phyloP scores from a whole-genome alignment of 257 asterid species.

The Orobanche coerulescens region DNA sequence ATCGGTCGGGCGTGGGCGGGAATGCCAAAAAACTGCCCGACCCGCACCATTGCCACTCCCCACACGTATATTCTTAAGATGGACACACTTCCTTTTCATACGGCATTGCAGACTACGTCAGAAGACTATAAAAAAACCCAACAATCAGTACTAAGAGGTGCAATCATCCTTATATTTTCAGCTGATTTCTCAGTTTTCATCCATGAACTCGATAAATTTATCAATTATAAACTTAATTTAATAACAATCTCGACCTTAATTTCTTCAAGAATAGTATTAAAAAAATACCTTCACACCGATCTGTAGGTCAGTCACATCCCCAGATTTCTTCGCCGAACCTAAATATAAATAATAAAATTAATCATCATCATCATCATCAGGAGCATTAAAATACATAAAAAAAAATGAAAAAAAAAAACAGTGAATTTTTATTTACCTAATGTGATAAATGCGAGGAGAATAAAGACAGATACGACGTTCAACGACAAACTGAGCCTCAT shows the following conservation, averaged over 20 bases:
- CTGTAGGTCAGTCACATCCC: constrained; percentile 84
- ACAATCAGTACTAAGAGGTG: not conserved
- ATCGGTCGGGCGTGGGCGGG: too few species aligned
- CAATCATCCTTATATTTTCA: not conserved
- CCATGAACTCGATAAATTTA: not conserved
- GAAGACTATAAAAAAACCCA: not conserved
- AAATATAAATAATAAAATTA: not conserved
- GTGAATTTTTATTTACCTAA: constrained; percentile 35
- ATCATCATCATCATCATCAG: too few species aligned
- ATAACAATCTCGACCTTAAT: too few species aligned
- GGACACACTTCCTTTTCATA: not conserved
- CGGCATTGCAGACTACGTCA: not conserved
- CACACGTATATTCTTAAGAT: not conserved
- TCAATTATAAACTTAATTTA: too few species aligned
- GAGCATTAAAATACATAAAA: not conserved
- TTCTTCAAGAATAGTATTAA: too few species aligned
- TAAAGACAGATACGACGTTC: constrained; percentile 29
- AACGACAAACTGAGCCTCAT: constrained; percentile 36
- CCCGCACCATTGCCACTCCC: too few species aligned
- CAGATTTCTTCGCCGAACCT: constrained; percentile 76
- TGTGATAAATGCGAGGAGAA: constrained; percentile 33
- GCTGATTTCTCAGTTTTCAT: not conserved
- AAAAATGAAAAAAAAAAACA: not conserved
- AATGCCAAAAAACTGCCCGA: too few species aligned
- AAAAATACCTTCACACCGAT: constrained; percentile 84